Evolutionary conservation across 2,329 filamentous ascomycete species (phyloP), one percentile per base, ranked within the genome.

Genomic region (Aspergillus proliferans): DNA sequence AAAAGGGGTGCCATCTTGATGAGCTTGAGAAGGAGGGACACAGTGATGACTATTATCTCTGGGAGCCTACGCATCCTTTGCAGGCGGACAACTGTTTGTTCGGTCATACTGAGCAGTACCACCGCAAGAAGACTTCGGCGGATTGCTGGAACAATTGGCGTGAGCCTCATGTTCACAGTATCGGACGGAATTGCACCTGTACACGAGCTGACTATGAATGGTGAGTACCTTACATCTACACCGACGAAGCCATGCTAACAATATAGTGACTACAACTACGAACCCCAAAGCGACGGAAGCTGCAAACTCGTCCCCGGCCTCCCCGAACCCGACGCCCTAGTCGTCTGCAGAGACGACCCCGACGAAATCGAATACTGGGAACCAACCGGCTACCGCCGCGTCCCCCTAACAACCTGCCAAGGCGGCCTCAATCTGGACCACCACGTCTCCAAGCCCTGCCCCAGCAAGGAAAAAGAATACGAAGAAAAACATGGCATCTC

Each of bases 201-300:
- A 87, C 83, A 7, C 79, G 89, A 46, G 79, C 82, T 50, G 93
- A 98, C 71, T 98, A 85, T 66, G 93, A 98, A 78, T 98, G 93
- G 87, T 91, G 73, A 73, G 83, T 71, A 30, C 22, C 12, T 43
- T 45, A 45, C 7, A 21, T 47, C 42, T 47, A 40, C 28, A 43
- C 43, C 42, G 44, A 40, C 39, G 43, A 33, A 55, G 52, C 59
- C 49, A 22, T 12, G 9, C 19, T 40, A 21, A 40, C 21, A 4
- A 2, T 18, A 4, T 45, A 93, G 88, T 71, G 92, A 94, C 66
- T 98, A 89, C 77, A 98, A 98, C 70, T 98, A 82, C 69, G 85
- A 97, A 66, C 82, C 87, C 43, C 82, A 87, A 67, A 78, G 74
- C 24, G 87, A 91, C 62, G 86, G 86, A 43, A 82, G 86, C 53